These are phyloP conservation scores for Rhododendron henanense DNA, from an alignment of 148 eudicot genomes.

Conservation along the genomic window DNA sequence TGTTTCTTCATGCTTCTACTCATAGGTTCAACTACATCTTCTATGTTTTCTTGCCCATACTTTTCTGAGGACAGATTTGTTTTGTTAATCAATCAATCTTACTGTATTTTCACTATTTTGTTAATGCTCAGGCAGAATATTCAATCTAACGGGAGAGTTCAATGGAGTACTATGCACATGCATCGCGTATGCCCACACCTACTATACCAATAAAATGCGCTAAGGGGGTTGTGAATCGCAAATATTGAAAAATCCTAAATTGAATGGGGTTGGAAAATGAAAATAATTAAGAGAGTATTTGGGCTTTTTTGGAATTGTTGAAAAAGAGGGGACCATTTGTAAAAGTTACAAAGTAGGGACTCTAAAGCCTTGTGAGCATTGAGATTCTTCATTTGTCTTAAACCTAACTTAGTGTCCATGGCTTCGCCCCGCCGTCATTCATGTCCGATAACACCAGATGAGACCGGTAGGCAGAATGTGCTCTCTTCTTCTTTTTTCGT, in stretches of 20 bases:
- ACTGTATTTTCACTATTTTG: background rate
- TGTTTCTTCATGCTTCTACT: background rate
- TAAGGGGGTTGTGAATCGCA: background rate
- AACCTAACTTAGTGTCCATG: conserved; percentile 6
- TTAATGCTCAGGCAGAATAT: background rate
- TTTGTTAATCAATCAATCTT: background rate
- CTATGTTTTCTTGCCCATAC: background rate
- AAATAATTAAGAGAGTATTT: background rate
- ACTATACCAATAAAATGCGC: background rate
- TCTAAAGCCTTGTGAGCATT: background rate
- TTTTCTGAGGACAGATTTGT: background rate
- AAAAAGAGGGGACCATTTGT: background rate
- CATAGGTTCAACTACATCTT: background rate
- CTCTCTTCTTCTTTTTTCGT: background rate
- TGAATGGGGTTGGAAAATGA: background rate
- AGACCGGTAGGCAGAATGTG: background rate
- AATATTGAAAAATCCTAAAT: background rate
- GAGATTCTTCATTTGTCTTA: background rate
- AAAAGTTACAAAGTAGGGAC: background rate
- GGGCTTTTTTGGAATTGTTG: background rate
- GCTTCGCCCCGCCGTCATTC: background rate
- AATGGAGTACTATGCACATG: background rate
- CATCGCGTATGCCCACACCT: background rate
- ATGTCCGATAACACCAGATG: background rate
- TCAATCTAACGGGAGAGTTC: background rate